A percentile compares a stretch with the other conserved stretches of the same genome.
Conservation (phyloP, 345 rosid genomes). For the Triadica sebifera region DNA sequence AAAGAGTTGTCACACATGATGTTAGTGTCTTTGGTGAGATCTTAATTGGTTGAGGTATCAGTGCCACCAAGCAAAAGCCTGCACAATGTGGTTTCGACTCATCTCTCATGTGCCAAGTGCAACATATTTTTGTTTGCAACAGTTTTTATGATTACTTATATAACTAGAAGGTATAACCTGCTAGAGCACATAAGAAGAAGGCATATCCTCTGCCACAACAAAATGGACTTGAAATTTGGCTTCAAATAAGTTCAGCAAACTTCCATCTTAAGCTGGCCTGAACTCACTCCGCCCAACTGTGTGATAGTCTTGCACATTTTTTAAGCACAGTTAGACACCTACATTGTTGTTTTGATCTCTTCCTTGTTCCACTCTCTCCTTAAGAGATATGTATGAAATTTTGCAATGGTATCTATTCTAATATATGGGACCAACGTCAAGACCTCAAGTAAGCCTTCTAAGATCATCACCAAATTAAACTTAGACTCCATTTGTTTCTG, state of each 20-base stretch:
- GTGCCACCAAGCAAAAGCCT: not conserved
- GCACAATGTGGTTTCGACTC: not conserved
- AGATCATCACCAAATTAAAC: constrained; percentile 8
- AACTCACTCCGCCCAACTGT: not conserved
- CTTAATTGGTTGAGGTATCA: no score
- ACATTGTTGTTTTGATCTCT: not conserved
- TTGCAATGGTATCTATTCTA: no score
- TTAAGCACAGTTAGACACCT: not conserved
- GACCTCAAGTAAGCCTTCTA: constrained; percentile 11
- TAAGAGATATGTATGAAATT: no score
- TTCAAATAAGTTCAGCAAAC: not conserved
- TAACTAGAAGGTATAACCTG: not conserved
- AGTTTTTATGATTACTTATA: not conserved
- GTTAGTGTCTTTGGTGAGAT: no score
- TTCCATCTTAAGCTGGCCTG: not conserved
- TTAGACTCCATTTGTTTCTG: no score
- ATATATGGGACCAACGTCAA: not conserved
- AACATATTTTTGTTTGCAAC: not conserved
- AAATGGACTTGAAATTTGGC: constrained; percentile 6
- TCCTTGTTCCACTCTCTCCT: not conserved
- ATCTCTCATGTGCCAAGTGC: not conserved
- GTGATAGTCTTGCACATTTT: no score
- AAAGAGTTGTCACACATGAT: not conserved
- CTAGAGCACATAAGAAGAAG: not conserved
- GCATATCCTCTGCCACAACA: not conserved